phyloP scores from a whole-genome alignment of 73 alveolate genomes.

The Paramecium sonneborni region DNA sequence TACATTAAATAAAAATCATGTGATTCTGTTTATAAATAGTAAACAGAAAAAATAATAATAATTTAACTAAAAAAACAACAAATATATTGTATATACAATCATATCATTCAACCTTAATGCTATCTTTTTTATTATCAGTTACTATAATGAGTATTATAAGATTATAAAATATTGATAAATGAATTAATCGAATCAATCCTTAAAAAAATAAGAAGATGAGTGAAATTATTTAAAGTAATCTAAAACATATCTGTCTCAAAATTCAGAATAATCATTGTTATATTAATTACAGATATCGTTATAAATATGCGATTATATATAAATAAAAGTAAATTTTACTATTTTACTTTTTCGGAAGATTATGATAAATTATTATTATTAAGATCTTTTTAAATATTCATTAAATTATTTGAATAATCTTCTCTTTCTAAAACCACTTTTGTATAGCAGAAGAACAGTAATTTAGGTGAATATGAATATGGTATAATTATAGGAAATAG shows the following conservation, averaged over 20 bases:
- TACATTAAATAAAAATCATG: no score
- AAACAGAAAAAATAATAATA: no score
- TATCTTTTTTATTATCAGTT: constrained; percentile 5
- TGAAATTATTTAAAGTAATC: not conserved
- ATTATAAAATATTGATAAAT: not conserved
- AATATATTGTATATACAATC: no score
- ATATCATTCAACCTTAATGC: not conserved
- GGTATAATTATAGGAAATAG: no score
- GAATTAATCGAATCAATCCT: constrained; percentile 22
- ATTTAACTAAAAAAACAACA: no score
- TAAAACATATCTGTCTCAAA: not conserved
- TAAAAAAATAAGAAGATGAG: not conserved
- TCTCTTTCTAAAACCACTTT: constrained; percentile 34
- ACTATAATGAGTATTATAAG: constrained; percentile 45
- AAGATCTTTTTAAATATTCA: not conserved
- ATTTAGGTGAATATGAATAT: no score
- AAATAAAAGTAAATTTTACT: not conserved
- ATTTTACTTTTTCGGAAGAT: not conserved
- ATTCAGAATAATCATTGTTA: not conserved
- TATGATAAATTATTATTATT: not conserved
- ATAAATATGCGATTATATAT: not conserved
- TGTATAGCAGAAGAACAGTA: no score
- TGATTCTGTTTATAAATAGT: no score
- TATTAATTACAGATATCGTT: not conserved
- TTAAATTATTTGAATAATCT: not conserved